Evolutionary conservation across 2,329 filamentous ascomycete species (phyloP), one percentile per base, ranked within the genome.

Genomic region (Phialophora expanda): DNA sequence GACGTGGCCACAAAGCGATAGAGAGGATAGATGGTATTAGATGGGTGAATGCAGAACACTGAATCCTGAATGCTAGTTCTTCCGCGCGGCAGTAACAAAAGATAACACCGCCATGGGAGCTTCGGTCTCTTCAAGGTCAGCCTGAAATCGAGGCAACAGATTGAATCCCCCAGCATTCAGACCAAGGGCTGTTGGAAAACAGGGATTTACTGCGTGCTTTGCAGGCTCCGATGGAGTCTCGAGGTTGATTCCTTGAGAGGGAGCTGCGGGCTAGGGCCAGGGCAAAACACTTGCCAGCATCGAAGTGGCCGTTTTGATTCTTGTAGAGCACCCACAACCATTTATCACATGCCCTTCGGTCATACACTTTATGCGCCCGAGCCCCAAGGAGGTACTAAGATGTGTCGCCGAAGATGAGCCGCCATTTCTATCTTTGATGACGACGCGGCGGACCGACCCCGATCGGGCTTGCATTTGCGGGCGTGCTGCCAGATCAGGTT

Each of bases 381-480:
- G n/a, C n/a, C n/a, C n/a, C n/a, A n/a, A 41, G 20, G 38, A 44
- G 38, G 17, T n/a, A 11, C 38, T 14, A 14, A 38, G 4, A 4
- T 17, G 1, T n/a, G 14, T 44, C 38, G 38, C 53, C 28, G 53
- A 32, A 20, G 28, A 26, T 28, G 53, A 55, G 53, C 24, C 48
- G 48, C 20, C 14, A n/a, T 17, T 44, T 44, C 38, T 44, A 8
- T n/a, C 17, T 44, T 44, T 17, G 38, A n/a, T n/a, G 24, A n/a
- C 38, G 17, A 44, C 1, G 48, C 4, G 48, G 24, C 53, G 53
- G 53, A 32, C 53, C 53, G 53, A 14, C 53, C n/a, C 53, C 53
- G n/a, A 55, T n/a, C 20, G n/a, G 26, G 53, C 28, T 55, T 55
- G 8, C 24, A 34, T 32, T 2, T 4, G 28, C 53, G 53, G 53